Evolutionary conservation across 2,329 filamentous ascomycete genomes (phyloP).

Genomic region (Ophiostoma sp.): DNA sequence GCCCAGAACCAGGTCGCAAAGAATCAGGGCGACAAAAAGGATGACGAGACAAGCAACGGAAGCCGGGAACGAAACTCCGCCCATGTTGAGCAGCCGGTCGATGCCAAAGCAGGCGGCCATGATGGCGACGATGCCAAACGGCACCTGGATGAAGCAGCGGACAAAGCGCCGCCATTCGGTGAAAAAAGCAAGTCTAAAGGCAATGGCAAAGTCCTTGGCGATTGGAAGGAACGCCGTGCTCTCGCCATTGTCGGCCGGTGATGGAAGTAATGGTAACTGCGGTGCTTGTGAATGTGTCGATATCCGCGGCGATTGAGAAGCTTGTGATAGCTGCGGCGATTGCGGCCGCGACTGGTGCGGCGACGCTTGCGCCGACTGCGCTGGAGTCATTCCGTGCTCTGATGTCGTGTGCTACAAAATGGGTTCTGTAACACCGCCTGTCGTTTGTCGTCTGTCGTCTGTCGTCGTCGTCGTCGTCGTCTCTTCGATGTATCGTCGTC

Average conservation of each 20-base stretch:
- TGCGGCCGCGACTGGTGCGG: constrained; percentile 2
- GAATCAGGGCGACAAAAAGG: constrained; percentile 47
- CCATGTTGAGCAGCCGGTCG: constrained; percentile 40
- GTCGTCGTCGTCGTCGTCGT: neutral
- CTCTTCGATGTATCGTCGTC: neutral
- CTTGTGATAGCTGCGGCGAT: constrained; percentile 1
- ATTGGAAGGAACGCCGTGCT: neutral
- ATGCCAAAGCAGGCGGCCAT: constrained; percentile 42
- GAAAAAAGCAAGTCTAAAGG: neutral
- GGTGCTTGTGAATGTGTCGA: neutral
- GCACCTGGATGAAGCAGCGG: constrained; percentile 48
- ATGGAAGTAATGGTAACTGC: neutral
- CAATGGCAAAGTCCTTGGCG: neutral
- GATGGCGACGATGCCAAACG: constrained; percentile 39
- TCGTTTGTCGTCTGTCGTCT: neutral
- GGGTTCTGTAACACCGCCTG: too few species aligned
- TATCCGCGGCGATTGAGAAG: neutral
- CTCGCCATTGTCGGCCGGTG: neutral
- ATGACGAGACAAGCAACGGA: constrained; percentile 54
- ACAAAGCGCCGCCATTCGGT: constrained; percentile 24
- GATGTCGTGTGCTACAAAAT: neutral
- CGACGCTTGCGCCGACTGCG: neutral
- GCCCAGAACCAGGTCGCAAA: constrained; percentile 44
- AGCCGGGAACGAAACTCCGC: constrained; percentile 51
- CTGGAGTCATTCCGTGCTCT: neutral